Base-by-base conservation (phyloP, 106 monocot genomes). In the Dendrobium nobile region DNA sequence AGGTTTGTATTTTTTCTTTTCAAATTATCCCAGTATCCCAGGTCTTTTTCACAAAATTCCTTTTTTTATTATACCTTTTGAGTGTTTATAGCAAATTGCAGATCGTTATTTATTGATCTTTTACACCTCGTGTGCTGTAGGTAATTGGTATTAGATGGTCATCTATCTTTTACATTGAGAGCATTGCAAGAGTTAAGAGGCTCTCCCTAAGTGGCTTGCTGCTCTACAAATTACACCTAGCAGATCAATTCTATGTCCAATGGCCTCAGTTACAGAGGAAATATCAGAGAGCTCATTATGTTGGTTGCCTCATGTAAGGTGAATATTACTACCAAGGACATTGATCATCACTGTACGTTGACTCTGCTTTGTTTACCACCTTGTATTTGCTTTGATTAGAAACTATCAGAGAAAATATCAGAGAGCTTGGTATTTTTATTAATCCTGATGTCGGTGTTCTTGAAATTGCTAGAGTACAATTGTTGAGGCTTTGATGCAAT, bases 201-300 rank as follows among this genome's bases (percentile, higher is more conserved):
- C 51, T 51, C 51, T 51, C 51, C 15, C 16, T 51, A 51, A 51
- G 51, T 51, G 51, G 97, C 15, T 82, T 98, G 73, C 67, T 98
- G 82, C 86, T 98, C 4, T 98, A 98, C 85, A 94, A 94, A 73
- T 74, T 98, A 43, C 87, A 47, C 75, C 40, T 97, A 24, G 90
- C 88, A 44, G 94, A 97, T 87, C 89, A 92, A 80, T 84, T 94
- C 40, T 88, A 88, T 78, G 97, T 94, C 37, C 94, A 98, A 77
- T 98, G 94, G 97, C 94, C 94, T 10, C 89, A 92, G 47, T 73
- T 95, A 54, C 85, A 92, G 48, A 80, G 56, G 54, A 83, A 87
- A 15, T 90, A 92, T 64, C 96, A 92, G 17, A 80, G 87, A 82
- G 82, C 89, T 1, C 79, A 75, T 7, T 94, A 92, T 80, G 90